phyloP scores from a whole-genome alignment of 1,284 basidiomycete species.

The Sphaerobolus stellatus region DNA sequence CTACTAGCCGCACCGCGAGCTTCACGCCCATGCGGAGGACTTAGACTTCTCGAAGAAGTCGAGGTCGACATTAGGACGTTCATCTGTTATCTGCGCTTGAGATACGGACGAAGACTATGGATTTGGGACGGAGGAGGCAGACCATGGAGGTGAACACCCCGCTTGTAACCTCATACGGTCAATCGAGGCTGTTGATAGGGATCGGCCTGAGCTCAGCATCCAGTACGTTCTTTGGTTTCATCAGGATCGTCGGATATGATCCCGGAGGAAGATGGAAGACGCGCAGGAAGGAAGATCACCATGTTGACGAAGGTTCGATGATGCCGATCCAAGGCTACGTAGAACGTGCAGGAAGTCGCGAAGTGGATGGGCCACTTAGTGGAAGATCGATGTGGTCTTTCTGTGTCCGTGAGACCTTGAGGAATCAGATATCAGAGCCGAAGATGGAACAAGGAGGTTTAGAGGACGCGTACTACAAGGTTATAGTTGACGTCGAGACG shows the following conservation, averaged over 20 bases:
- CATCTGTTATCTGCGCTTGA: slow-evolving; percentile 36
- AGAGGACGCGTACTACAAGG: neutral
- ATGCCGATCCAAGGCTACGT: neutral
- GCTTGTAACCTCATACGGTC: slow-evolving; percentile 5
- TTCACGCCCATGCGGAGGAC: slow-evolving; percentile 31
- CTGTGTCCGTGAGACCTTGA: too few species aligned
- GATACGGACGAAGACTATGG: slow-evolving; percentile 29
- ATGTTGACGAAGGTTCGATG: neutral
- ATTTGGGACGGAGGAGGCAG: slow-evolving; percentile 24
- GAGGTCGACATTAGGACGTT: slow-evolving; percentile 40
- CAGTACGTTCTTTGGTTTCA: slow-evolving; percentile 22
- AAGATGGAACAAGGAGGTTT: too few species aligned
- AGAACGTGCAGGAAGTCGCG: slow-evolving; percentile 25
- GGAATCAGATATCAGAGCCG: too few species aligned
- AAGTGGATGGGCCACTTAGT: slow-evolving; percentile 23
- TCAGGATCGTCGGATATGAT: neutral
- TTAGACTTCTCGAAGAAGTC: slow-evolving; percentile 35
- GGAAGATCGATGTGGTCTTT: slow-evolving; percentile 33
- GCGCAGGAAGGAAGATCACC: neutral
- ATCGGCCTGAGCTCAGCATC: slow-evolving; percentile 30
- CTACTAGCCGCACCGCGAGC: slow-evolving; percentile 27
- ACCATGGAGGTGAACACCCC: slow-evolving; percentile 23
- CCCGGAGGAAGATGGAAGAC: neutral
- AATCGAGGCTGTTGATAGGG: slow-evolving; percentile 1
- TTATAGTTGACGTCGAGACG: neutral